Evolutionary conservation across 345 rosid species (phyloP).

Genomic region (Turnera subulata): DNA sequence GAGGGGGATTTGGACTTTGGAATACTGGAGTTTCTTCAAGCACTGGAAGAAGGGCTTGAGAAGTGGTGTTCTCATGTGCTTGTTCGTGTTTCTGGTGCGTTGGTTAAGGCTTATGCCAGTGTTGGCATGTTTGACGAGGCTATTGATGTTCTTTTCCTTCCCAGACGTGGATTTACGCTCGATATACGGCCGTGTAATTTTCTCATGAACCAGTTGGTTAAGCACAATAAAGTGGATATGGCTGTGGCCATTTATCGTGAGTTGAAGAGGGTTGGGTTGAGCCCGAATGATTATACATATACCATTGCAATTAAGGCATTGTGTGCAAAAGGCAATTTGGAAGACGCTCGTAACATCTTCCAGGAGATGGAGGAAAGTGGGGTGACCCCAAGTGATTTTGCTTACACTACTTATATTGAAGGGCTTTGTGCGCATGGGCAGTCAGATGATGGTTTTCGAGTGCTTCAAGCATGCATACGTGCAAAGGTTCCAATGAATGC

Average conservation of each 20-base stretch:
- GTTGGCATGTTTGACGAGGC: slow-evolving; percentile 54
- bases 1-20: too few relatives aligned
- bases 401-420: slow-evolving; percentile 51
- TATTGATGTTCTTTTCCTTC: slow-evolving; percentile 41
- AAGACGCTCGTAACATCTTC: slow-evolving; percentile 39
- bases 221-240: slow-evolving; percentile 34
- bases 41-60: slow-evolving; percentile 24
- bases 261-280: slow-evolving; percentile 43
- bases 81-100: slow-evolving; percentile 32
- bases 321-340: slow-evolving; percentile 50
- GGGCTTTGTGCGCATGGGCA: slow-evolving; percentile 53
- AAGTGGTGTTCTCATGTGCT: slow-evolving; percentile 22
- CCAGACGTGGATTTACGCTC: slow-evolving; percentile 29
- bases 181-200: slow-evolving; percentile 47
- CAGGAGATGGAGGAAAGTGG: slow-evolving; percentile 41
- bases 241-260: slow-evolving; percentile 46
- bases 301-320: slow-evolving; percentile 57
- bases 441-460: slow-evolving; percentile 38
- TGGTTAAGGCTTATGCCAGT: slow-evolving; percentile 52
- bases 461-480: slow-evolving; percentile 24
- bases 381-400: slow-evolving; percentile 37
- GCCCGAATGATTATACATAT: slow-evolving; percentile 49
- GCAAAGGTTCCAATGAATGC: slow-evolving; percentile 31
- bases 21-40: too few relatives aligned
- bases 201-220: slow-evolving; percentile 52